Evolutionary conservation across 495 filamentous ascomycete species (phyloP), one percentile per base, ranked within the genome.

Genomic region (Penicillium salamii): DNA sequence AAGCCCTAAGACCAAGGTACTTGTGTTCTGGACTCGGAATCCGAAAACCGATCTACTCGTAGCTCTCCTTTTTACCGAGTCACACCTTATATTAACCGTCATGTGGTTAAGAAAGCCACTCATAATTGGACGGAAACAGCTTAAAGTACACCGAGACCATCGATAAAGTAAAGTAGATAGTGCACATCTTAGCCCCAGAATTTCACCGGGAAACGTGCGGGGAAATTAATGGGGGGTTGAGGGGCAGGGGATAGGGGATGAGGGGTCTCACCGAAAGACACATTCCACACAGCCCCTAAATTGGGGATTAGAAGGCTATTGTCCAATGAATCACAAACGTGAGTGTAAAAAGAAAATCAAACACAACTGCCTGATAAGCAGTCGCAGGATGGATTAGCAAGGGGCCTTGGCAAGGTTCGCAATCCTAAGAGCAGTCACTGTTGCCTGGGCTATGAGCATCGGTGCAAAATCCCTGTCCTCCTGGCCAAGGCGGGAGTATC

Each of bases 401-500:
- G 42, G 35, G 31, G 13, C 1, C 47, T 51, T 52, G 52, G 55
- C 52, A 48, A 33, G 18, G 21, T 13, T 34, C 12, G n/a, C 37
- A 29, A 45, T 12, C 42, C 5, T 29, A 62, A 52, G 49, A 42
- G 48, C 19, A 34, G 32, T 41, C 41, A 40, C 19, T 23, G 26
- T 50, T 42, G 53, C 53, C 42, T 57, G 53, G 49, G 46, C 28
- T 28, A 37, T 55, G 58, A 52, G 49, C 50, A 53, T 44, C 21
- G 39, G 45, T 39, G 49, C 28, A 26, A n/a, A 48, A 19, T 42
- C 47, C 53, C 52, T 43, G 44, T 45, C 50, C 55, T 50, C 47
- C 41, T n/a, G 34, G 50, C 57, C 60, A 60, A 60, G 60, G 43
- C 53, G 52, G 56, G 50, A 57, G 53, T 54, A 69, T 71, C 66